A percentile compares a stretch with the other conserved stretches of the same genome.
Evolutionary conservation across 441 rosid genomes (phyloP).

Genomic region (Gossypium gossypioides): DNA sequence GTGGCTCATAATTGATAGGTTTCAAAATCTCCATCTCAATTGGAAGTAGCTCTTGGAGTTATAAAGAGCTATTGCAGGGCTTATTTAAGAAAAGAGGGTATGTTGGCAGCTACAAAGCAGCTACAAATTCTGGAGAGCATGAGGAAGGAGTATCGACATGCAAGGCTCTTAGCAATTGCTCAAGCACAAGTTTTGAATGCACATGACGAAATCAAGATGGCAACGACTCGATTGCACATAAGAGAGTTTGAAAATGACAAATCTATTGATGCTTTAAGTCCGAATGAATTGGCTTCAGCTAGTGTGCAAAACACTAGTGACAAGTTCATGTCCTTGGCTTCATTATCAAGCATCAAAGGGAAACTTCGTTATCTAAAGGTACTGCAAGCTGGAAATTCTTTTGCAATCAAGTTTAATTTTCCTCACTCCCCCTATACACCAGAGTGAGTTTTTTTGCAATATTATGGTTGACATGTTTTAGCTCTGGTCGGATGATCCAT

Average conservation of each 20-base stretch:
- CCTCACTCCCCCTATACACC: neutral
- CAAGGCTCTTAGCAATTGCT: slow-evolving; percentile 69
- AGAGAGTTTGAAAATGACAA: slow-evolving; percentile 65
- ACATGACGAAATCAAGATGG: slow-evolving; percentile 89
- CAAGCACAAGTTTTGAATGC: slow-evolving; percentile 85
- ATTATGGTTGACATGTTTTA: neutral
- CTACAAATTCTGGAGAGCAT: slow-evolving; percentile 71
- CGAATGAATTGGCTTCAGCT: slow-evolving; percentile 62
- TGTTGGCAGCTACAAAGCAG: slow-evolving; percentile 60
- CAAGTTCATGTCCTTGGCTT: slow-evolving; percentile 59
- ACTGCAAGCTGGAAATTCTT: slow-evolving; percentile 13
- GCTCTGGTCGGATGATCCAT: neutral
- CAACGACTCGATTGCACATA: slow-evolving; percentile 75
- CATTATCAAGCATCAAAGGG: slow-evolving; percentile 56
- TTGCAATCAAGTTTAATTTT: slow-evolving; percentile 6
- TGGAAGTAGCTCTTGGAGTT: slow-evolving; percentile 77
- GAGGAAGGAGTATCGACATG: slow-evolving; percentile 80
- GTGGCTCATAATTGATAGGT: slow-evolving; percentile 36
- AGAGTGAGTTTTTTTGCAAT: neutral
- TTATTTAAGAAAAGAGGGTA: slow-evolving; percentile 45
- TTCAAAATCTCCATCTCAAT: slow-evolving; percentile 76
- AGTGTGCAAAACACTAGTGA: slow-evolving; percentile 68
- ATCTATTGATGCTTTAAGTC: slow-evolving; percentile 66
- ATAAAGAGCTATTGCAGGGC: slow-evolving; percentile 63
- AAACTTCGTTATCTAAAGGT: slow-evolving; percentile 93